These are phyloP conservation scores for Rhodotorula toruloides DNA, from an alignment of 768 basidiomycete species.

Conservation along the genomic window DNA sequence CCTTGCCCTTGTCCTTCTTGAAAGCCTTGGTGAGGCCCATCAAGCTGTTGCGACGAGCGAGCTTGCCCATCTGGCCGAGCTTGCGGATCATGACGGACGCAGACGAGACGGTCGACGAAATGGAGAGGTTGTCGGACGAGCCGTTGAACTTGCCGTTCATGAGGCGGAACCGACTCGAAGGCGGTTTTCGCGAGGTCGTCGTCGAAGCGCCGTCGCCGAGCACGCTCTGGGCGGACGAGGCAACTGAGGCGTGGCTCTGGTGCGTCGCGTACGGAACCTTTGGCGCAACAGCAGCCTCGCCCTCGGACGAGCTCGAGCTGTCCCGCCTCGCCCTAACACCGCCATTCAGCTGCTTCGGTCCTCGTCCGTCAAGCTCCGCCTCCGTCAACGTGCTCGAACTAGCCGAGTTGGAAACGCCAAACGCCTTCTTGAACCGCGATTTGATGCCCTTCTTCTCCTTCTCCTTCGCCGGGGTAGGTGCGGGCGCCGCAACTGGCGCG, in stretches of 20 bases:
- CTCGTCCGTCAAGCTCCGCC: conserved; percentile 19
- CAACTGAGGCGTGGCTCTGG: background rate
- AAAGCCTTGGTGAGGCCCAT: conserved; percentile 88
- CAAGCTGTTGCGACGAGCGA: conserved; percentile 71
- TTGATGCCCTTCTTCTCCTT: conserved; percentile 37
- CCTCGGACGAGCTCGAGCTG: conserved; percentile 5
- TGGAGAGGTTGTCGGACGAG: conserved; percentile 89
- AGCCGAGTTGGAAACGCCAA: conserved; percentile 7
- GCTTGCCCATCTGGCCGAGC: conserved; percentile 74
- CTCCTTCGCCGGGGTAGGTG: conserved; percentile 1
- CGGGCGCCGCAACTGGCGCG: background rate
- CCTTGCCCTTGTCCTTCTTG: conserved; percentile 65
- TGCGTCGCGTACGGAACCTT: conserved; percentile 6
- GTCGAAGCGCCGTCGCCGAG: conserved; percentile 25
- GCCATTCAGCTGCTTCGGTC: conserved; percentile 2
- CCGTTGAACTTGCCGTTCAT: conserved; percentile 85
- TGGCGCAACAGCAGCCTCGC: background rate
- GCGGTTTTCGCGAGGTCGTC: background rate
- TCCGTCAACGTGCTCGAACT: conserved; percentile 7
- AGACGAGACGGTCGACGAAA: conserved; percentile 87
- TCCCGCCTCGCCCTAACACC: background rate
- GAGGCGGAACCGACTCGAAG: conserved; percentile 52
- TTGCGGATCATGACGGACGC: conserved; percentile 96
- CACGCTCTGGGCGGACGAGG: conserved; percentile 6
- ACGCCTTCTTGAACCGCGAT: conserved; percentile 36